These are phyloP conservation scores for Knufia petricola DNA, from an alignment of 2,329 filamentous ascomycete species.

Conservation along the genomic window DNA sequence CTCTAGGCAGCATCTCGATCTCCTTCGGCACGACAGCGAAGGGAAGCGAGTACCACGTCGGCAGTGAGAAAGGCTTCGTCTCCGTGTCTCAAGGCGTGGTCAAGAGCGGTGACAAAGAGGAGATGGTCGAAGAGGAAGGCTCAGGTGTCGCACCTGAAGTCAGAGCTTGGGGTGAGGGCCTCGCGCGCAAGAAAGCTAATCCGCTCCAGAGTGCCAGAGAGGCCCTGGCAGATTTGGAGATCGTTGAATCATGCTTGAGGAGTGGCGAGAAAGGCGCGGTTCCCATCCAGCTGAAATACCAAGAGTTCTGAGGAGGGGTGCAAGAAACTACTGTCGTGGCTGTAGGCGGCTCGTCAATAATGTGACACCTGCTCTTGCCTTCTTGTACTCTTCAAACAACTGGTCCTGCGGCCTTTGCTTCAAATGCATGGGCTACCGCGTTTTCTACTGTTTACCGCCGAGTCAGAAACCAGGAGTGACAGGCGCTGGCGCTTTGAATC, in stretches of 20 bases:
- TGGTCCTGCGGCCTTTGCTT: no score
- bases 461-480: no score
- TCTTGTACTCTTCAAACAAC: no score
- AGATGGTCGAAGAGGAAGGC: slow-evolving; percentile 39
- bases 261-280: slow-evolving; percentile 25
- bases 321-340: no score
- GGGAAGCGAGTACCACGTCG: slow-evolving; percentile 41
- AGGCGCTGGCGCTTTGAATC: no score
- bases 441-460: no score
- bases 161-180: slow-evolving; percentile 42
- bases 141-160: slow-evolving; percentile 46
- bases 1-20: slow-evolving; percentile 41
- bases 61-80: slow-evolving; percentile 43
- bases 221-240: slow-evolving; percentile 24
- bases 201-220: slow-evolving; percentile 41
- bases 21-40: slow-evolving; percentile 45
- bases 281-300: slow-evolving; percentile 19
- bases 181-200: slow-evolving; percentile 35
- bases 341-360: no score
- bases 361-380: no score
- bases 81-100: slow-evolving; percentile 32
- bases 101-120: slow-evolving; percentile 29
- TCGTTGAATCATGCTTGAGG: slow-evolving; percentile 26
- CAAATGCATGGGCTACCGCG: no score
- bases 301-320: slow-evolving; percentile 9